Percentiles rank a stretch among this genome's conserved stretches.
Evolutionary conservation across 331 rosid species (phyloP).

Genomic region (Malus hybrid): DNA sequence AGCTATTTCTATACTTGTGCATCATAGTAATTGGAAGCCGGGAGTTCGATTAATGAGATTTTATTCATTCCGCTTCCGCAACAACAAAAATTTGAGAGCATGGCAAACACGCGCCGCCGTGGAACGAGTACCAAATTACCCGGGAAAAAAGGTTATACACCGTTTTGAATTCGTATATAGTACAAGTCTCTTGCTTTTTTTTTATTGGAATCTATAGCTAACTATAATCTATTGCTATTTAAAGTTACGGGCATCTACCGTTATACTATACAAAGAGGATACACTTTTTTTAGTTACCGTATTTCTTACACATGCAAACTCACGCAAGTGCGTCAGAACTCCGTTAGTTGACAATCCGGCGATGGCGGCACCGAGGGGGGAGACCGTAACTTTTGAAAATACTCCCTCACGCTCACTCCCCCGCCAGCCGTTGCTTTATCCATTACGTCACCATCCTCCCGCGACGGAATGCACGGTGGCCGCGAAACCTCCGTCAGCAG

Average conservation of each 20-base stretch:
- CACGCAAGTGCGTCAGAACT: constrained; percentile 51
- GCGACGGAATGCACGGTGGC: constrained; percentile 75
- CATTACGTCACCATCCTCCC: constrained; percentile 26
- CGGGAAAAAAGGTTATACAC: constrained; percentile 2
- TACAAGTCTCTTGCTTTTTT: constrained; percentile 13
- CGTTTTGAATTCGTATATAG: constrained; percentile 14
- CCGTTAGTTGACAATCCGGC: constrained; percentile 43
- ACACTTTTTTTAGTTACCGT: background rate
- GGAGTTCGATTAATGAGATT: background rate
- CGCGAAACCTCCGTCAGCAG: constrained; percentile 57
- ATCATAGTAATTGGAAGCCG: background rate
- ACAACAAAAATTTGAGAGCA: constrained; percentile 11
- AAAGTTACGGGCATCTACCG: background rate
- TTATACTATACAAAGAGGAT: constrained; percentile 11
- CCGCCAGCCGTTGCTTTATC: background rate
- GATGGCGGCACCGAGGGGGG: constrained; percentile 58
- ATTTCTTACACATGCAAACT: constrained; percentile 23
- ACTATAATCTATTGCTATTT: constrained; percentile 7
- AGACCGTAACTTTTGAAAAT: constrained; percentile 42
- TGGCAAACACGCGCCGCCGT: constrained; percentile 6
- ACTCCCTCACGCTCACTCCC: constrained; percentile 37
- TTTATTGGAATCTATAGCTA: background rate
- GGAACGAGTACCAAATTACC: background rate
- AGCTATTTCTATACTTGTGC: background rate
- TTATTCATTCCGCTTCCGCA: background rate